phyloP scores from a whole-genome alignment of 306 rosid genomes.

The Ammopiptanthus mongolicus region DNA sequence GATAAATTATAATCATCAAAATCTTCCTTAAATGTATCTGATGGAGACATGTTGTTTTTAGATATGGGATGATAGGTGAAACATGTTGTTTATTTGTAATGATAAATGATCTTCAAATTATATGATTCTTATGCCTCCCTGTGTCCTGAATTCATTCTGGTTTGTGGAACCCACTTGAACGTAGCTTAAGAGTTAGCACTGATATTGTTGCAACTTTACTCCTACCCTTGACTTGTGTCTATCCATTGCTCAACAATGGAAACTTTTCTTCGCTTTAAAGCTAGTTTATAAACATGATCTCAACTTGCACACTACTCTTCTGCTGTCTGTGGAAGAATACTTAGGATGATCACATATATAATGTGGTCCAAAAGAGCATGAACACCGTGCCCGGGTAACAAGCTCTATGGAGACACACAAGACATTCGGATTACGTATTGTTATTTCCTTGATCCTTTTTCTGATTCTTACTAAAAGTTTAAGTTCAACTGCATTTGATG shows the following conservation, averaged over 20 bases:
- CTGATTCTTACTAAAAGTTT: slow-evolving; percentile 22
- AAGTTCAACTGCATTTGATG: slow-evolving; percentile 26
- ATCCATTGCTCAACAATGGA: background rate
- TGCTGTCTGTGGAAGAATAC: slow-evolving; percentile 1
- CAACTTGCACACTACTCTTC: slow-evolving; percentile 42
- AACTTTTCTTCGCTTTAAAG: slow-evolving; percentile 74
- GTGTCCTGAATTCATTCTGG: background rate
- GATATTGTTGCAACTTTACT: slow-evolving; percentile 42
- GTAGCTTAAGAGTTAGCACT: slow-evolving; percentile 30
- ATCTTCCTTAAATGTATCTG: background rate
- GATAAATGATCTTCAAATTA: background rate
- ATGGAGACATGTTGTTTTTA: background rate
- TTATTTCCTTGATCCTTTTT: slow-evolving; percentile 31
- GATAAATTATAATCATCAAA: background rate
- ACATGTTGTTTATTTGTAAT: background rate
- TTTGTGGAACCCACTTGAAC: slow-evolving; percentile 39
- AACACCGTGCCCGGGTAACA: slow-evolving; percentile 11
- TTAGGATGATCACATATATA: slow-evolving; percentile 27
- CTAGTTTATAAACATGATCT: slow-evolving; percentile 28
- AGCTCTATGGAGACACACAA: slow-evolving; percentile 42
- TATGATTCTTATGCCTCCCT: background rate
- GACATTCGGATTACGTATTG: background rate
- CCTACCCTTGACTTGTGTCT: slow-evolving; percentile 25
- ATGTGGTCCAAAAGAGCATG: slow-evolving; percentile 21
- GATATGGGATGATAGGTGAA: background rate